Evolutionary conservation across 2,329 filamentous ascomycete genomes (phyloP), one percentile per base, ranked within the genome.

Genomic region (Penicillium nordicum): DNA sequence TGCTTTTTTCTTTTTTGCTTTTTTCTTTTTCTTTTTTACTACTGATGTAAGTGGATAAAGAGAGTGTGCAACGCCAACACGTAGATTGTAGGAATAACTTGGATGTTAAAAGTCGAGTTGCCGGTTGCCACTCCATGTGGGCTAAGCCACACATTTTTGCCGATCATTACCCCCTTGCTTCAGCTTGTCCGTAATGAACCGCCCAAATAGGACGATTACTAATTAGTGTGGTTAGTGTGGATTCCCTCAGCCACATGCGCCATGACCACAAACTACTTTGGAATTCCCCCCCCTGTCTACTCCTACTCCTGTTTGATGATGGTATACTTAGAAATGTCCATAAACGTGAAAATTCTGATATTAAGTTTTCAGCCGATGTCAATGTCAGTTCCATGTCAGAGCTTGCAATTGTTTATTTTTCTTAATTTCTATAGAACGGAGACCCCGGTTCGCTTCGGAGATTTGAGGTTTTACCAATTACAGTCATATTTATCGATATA

Each of bases 291-390:
- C 50, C 25, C 18, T 49, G 21, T 40, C 37, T 21, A 2, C 11
- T 32, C 30, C 37, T 21, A 2, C 11, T 32, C 30, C 30, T 32
- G 30, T 11, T 30, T 5, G 11, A 30, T 30, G 29, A 30, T 32
- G 30, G 14, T 12, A 3, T 32, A 27, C 42, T 48, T 41, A 41
- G 50, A 41, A 32, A 32, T 32, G 12, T 41, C 18, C 38, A 16
- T 25, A 25, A 25, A 27, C 27, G 23, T 47, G 49, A 59, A 59
- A 59, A 57, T 36, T 59, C 57, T 53, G 53, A 56, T 38, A 56
- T 38, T 50, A 21, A 50, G 30, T 18, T 41, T 45, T 57, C 53
- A 57, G 53, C 50, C 43, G 44, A 46, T 46, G 41, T 50, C 53
- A 56, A 16, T 50, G 21, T 30, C 37, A 36, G 23, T 46, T 25